Percentiles rank a stretch among this genome's conserved stretches.
These are phyloP conservation scores for Stemphylium beticola DNA, from an alignment of 2,329 filamentous ascomycete genomes.

Conservation along the genomic window DNA sequence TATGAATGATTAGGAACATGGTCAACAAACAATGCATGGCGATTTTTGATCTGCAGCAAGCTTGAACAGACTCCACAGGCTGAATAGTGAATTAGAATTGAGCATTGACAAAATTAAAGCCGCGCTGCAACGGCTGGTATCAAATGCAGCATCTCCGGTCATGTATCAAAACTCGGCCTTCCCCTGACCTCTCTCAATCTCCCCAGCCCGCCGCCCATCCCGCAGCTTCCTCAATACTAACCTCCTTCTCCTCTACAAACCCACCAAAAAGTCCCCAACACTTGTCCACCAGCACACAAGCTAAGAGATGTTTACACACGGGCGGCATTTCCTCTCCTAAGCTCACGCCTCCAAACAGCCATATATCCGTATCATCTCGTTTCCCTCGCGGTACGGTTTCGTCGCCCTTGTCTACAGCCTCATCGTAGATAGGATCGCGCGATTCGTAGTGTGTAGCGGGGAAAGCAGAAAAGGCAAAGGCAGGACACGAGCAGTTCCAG, in stretches of 20 bases:
- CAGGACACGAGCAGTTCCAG: constrained; percentile 92
- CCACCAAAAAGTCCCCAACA: constrained; percentile 65
- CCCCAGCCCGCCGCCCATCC: constrained; percentile 64
- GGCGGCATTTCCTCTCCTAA: constrained; percentile 55
- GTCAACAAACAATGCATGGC: background rate
- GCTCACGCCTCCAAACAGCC: constrained; percentile 54
- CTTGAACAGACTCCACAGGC: background rate
- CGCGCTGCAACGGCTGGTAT: constrained; percentile 33
- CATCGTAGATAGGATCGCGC: background rate
- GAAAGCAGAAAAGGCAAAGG: constrained; percentile 78
- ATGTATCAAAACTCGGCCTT: too few relatives aligned
- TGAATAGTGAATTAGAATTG: background rate
- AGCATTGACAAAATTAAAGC: background rate
- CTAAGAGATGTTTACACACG: constrained; percentile 88
- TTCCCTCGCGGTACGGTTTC: background rate
- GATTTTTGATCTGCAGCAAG: too few relatives aligned
- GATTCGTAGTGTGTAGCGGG: constrained; percentile 36
- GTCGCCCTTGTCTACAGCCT: background rate
- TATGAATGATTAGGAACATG: constrained; percentile 21
- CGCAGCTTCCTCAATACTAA: constrained; percentile 71
- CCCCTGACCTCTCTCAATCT: constrained; percentile 24
- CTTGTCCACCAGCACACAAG: constrained; percentile 75
- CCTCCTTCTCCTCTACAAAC: constrained; percentile 61
- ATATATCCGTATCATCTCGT: constrained; percentile 4
- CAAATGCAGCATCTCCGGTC: constrained; percentile 10